These are phyloP conservation scores for Colletotrichum aenigma DNA, from an alignment of 2,329 filamentous ascomycete genomes.

Conservation along the genomic window DNA sequence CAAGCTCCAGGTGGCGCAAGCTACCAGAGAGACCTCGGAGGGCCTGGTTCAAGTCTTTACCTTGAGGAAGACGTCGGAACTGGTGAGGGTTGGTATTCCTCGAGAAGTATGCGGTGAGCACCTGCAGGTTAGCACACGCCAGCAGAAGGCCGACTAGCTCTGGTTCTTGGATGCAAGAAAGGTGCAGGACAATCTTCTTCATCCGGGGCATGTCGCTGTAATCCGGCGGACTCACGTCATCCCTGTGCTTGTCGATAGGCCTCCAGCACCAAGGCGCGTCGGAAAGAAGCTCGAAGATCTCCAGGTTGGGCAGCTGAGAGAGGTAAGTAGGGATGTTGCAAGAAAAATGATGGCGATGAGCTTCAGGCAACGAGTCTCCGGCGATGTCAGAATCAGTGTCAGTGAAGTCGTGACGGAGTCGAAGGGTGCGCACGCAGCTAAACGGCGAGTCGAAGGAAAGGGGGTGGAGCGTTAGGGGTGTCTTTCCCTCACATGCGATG, in stretches of 20 bases:
- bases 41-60: background rate
- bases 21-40: background rate
- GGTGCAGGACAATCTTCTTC: background rate
- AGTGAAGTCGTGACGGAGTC: background rate
- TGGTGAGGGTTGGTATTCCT: background rate
- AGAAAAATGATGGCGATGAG: background rate
- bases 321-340: background rate
- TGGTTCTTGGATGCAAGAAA: background rate
- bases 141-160: background rate
- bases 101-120: background rate
- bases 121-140: background rate
- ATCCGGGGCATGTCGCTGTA: background rate
- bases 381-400: background rate
- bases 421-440: background rate
- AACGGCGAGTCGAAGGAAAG: background rate
- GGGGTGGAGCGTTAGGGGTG: background rate
- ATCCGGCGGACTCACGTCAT: background rate
- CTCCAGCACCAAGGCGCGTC: background rate
- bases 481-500: background rate
- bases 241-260: background rate
- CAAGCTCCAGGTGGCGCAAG: background rate
- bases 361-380: background rate
- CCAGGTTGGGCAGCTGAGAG: background rate
- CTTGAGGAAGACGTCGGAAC: background rate
- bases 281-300: background rate